phyloP scores from a whole-genome alignment of 768 basidiomycete species.

The Suillus tomentosus region DNA sequence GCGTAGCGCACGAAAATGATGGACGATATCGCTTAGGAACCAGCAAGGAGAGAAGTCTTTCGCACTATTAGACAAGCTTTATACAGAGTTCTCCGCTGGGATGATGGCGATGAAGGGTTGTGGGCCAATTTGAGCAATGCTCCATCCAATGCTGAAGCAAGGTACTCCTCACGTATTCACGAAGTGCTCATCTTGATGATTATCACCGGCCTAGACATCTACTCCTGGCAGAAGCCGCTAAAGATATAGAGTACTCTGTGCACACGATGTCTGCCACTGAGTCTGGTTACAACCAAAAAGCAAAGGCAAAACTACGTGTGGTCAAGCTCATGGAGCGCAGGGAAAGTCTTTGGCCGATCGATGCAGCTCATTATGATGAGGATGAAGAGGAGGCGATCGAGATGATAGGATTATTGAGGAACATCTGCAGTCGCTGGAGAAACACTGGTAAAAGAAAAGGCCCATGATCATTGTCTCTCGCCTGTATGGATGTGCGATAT shows the following conservation, averaged over 20 bases:
- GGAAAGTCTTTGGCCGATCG: constrained; percentile 26
- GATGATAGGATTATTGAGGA: constrained; percentile 5
- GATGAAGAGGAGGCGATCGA: constrained; percentile 38
- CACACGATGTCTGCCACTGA: constrained; percentile 52
- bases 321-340: constrained; percentile 34
- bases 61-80: constrained; percentile 42
- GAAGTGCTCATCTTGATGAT: neutral
- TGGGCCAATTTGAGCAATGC: constrained; percentile 30
- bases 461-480: neutral
- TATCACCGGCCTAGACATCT: constrained; percentile 35
- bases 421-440: constrained; percentile 4
- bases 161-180: constrained; percentile 19
- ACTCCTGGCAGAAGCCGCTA: constrained; percentile 44
- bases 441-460: constrained; percentile 2
- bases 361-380: constrained; percentile 30
- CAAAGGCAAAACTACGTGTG: constrained; percentile 33
- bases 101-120: constrained; percentile 23
- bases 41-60: constrained; percentile 39
- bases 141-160: constrained; percentile 21
- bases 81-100: constrained; percentile 37
- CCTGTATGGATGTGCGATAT: neutral
- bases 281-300: constrained; percentile 48
- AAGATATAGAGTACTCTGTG: constrained; percentile 48
- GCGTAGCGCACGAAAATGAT: neutral
- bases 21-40: constrained; percentile 27